Base-by-base conservation (phyloP, 768 basidiomycete species). In the Podaxis mareebaensis region DNA sequence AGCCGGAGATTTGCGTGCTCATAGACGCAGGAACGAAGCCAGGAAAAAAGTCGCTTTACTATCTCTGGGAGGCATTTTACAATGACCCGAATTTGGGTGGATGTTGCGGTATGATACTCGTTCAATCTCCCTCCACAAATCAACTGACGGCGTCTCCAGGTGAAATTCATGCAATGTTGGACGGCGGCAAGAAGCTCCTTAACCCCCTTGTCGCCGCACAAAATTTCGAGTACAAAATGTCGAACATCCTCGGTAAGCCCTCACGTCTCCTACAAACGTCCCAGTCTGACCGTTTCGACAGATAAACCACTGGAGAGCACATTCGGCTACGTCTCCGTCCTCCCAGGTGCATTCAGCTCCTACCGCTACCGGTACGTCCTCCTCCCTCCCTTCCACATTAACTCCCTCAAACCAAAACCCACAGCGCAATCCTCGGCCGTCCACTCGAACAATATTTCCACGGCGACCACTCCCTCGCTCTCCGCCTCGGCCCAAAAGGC, bases 221-320 rank as follows among this genome's bases (percentile, higher is more conserved):
- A 75, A 97, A 98, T 77, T 96, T 96, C 69, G 95, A 96, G 77
- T 96, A 96, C 79, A 96, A 94, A 78, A 96, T 97, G 92, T 95
- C 93, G 49, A 97, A 97, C 76, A 96, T 98, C 71, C 80, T 98
- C 17, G 97, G 49, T 51, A 51, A 26, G 49, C 13, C 15, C 4
- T 4, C 13, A 24, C 24, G 0, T 11, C 26, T 12, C 49, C 11
- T 3, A 26, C 8, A 26, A 3, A 13, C 2, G 8, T 28, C 24
- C 22, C 8, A 4, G 6, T 24, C 26, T 28, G 22, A 51, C 12
- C 0, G 22, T 4, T 11, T 20, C 5, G 74, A 13, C 58, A 89
- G 93, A 95, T 74, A 95, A 96, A 73, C 96, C 95, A 0, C 80
- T 94, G 51, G 95, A 97, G 77, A 94, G 92, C 72, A 90, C 91